These are phyloP conservation scores for Phytopythium ostracodes DNA, from an alignment of 352 stramenopile species.

Conservation along the genomic window DNA sequence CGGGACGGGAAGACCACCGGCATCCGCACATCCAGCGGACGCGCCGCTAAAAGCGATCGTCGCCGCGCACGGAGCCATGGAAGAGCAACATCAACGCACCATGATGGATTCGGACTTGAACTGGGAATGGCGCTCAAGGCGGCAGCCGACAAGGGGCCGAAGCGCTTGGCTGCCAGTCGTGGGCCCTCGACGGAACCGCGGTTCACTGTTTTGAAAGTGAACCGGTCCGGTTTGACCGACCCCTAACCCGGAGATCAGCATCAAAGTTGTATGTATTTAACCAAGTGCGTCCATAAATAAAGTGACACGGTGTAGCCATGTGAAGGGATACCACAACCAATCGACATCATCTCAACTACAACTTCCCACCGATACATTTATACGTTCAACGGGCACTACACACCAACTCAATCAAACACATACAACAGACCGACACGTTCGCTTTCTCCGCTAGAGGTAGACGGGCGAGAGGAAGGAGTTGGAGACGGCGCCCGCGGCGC, in stretches of 20 bases:
- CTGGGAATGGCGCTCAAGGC: constrained; percentile 41
- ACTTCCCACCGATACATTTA: no score
- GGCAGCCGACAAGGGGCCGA: background rate
- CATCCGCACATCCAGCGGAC: no score
- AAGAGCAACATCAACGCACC: constrained; percentile 35
- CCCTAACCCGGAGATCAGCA: no score
- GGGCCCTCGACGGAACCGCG: background rate
- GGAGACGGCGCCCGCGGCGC: constrained; percentile 1
- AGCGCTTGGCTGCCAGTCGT: background rate
- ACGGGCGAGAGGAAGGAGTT: constrained; percentile 2
- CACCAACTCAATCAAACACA: background rate
- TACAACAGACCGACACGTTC: no score
- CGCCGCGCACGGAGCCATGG: background rate
- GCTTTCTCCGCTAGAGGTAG: background rate
- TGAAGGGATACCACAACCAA: no score
- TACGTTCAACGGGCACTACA: background rate
- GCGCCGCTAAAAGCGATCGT: no score
- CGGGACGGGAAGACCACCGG: no score
- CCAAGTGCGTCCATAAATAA: no score
- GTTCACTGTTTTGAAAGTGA: background rate
- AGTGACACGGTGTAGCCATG: no score
- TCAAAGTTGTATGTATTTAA: no score
- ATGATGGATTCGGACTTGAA: constrained; percentile 88
- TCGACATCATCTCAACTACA: no score
- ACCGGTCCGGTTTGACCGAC: no score